Evolutionary conservation across 257 asterid species (phyloP).

Genomic region (Nyctanthes arbortristis): DNA sequence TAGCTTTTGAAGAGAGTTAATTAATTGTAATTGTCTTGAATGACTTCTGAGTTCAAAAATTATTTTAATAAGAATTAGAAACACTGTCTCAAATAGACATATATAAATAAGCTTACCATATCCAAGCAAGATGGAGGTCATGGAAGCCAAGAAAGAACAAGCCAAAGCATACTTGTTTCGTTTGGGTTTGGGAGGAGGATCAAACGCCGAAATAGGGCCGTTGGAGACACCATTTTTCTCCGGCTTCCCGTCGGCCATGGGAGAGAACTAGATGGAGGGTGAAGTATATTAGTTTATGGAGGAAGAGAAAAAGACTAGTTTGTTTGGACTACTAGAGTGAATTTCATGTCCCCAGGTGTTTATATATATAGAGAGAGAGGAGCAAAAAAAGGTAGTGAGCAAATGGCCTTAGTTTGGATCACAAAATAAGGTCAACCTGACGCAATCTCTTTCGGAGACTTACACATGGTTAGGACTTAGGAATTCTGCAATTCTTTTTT

Average conservation of each 20-base stretch:
- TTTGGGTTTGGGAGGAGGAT: constrained; percentile 46
- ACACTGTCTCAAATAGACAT: too few species aligned
- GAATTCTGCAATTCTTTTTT: too few species aligned
- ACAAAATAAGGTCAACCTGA: neutral
- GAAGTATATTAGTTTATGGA: neutral
- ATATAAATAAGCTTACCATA: constrained; percentile 40
- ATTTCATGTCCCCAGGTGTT: constrained; percentile 5
- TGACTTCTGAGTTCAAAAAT: too few species aligned
- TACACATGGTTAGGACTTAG: neutral
- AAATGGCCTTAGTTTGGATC: too few species aligned
- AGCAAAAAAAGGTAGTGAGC: neutral
- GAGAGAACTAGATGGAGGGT: neutral
- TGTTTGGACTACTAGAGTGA: constrained; percentile 4
- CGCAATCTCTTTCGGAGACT: neutral
- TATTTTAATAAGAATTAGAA: too few species aligned
- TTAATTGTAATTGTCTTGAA: too few species aligned
- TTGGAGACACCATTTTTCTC: constrained; percentile 23
- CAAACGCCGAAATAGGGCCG: constrained; percentile 42
- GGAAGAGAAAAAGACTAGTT: neutral
- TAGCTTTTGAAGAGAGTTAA: too few species aligned
- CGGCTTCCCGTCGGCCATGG: constrained; percentile 32
- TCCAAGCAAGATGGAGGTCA: constrained; percentile 74
- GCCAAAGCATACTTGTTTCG: constrained; percentile 66
- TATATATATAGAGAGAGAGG: constrained; percentile 5
- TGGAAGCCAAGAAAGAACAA: constrained; percentile 62